Evolutionary conservation across 1,284 basidiomycete species (phyloP).

Genomic region (Boletus semigastroideus): DNA sequence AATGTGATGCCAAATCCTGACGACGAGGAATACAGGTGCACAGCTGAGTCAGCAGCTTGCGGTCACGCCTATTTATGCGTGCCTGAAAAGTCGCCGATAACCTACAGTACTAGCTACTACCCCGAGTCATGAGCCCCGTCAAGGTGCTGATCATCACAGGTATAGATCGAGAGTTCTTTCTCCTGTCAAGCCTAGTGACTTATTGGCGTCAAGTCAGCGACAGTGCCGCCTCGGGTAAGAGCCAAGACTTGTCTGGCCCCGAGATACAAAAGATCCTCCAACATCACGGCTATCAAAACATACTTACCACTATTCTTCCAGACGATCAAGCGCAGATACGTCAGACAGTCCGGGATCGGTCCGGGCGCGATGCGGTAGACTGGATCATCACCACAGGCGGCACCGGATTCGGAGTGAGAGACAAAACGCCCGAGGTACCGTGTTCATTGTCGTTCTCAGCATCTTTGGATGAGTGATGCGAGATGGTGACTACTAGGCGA

Average conservation of each 20-base stretch:
- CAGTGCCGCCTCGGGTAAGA: conserved; percentile 53
- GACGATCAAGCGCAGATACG: conserved; percentile 61
- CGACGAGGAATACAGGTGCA: too few species aligned
- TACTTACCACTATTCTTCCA: conserved; percentile 48
- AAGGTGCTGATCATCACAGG: conserved; percentile 30
- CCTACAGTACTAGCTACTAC: too few species aligned
- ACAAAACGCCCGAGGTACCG: conserved; percentile 77
- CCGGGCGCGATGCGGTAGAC: conserved; percentile 48
- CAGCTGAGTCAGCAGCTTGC: too few species aligned
- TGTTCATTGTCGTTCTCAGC: neutral
- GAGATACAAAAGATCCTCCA: conserved; percentile 53
- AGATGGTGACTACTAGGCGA: conserved; percentile 47
- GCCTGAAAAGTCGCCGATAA: too few species aligned
- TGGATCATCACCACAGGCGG: conserved; percentile 83
- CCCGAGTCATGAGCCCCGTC: conserved; percentile 20
- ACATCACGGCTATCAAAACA: conserved; percentile 41
- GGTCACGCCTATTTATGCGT: too few species aligned
- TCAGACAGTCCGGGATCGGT: conserved; percentile 47
- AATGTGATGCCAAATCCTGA: too few species aligned
- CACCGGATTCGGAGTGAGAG: conserved; percentile 80
- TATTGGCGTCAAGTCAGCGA: conserved; percentile 57
- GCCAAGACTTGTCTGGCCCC: conserved; percentile 66
- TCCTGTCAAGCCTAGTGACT: neutral
- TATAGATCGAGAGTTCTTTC: conserved; percentile 2
- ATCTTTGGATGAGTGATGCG: neutral